A percentile compares a stretch with the other conserved stretches of the same genome.
Evolutionary conservation across 2,329 filamentous ascomycete species (phyloP).

Genomic region (Penicillium sp.): DNA sequence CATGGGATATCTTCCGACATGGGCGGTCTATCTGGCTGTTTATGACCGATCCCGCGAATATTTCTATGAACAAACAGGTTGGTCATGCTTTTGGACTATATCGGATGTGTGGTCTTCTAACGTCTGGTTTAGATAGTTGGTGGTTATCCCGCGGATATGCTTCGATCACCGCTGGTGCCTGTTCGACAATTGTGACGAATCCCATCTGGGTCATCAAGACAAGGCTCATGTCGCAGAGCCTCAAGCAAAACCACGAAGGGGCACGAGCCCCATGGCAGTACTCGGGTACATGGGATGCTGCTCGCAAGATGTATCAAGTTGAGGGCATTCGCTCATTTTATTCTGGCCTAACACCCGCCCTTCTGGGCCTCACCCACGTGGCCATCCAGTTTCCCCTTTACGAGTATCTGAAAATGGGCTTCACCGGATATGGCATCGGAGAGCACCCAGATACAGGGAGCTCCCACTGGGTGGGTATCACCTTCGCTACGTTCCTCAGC

Average conservation of each 20-base stretch:
- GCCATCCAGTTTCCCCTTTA: slow-evolving; percentile 97
- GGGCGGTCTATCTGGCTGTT: slow-evolving; percentile 96
- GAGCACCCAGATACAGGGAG: slow-evolving; percentile 61
- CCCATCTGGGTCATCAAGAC: slow-evolving; percentile 99
- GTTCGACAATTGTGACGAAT: slow-evolving; percentile 91
- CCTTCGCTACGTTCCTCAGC: slow-evolving; percentile 85
- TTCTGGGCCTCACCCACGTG: slow-evolving; percentile 90
- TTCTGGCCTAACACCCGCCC: slow-evolving; percentile 85
- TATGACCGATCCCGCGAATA: slow-evolving; percentile 86
- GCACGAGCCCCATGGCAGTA: slow-evolving; percentile 75
- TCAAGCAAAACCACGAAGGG: slow-evolving; percentile 53
- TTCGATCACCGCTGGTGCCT: slow-evolving; percentile 85
- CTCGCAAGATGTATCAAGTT: slow-evolving; percentile 89
- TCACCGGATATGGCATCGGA: slow-evolving; percentile 88
- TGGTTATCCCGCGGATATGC: slow-evolving; percentile 83
- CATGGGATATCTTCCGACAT: slow-evolving; percentile 92
- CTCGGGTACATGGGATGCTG: slow-evolving; percentile 82
- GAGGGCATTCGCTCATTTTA: slow-evolving; percentile 93
- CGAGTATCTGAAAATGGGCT: slow-evolving; percentile 85
- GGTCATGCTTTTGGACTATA: slow-evolving; percentile 14
- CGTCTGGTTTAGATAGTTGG: slow-evolving; percentile 60
- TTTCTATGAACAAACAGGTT: slow-evolving; percentile 67
- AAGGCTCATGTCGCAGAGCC: slow-evolving; percentile 87
- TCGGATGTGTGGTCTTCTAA: neutral
- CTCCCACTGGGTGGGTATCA: slow-evolving; percentile 77